These are phyloP conservation scores for Onygenales sp. DNA, from an alignment of 2,329 filamentous ascomycete species.

Conservation along the genomic window DNA sequence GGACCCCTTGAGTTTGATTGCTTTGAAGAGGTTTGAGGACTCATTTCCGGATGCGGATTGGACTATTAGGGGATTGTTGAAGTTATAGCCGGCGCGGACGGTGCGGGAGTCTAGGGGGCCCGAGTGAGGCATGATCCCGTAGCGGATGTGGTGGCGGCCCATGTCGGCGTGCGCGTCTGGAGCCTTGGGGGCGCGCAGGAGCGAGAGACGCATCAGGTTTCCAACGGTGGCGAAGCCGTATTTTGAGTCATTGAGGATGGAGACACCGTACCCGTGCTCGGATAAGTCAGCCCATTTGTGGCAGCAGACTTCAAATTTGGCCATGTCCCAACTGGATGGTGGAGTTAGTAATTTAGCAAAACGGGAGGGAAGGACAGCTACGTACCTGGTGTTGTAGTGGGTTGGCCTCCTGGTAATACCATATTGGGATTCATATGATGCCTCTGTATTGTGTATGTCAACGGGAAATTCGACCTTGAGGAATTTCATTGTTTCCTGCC, in stretches of 20 bases:
- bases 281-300: conserved; percentile 90
- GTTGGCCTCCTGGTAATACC: conserved; percentile 82
- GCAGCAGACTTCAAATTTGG: conserved; percentile 93
- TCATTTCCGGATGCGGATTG: conserved; percentile 29
- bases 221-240: conserved; percentile 90
- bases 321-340: conserved; percentile 71
- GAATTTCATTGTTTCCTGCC: conserved; percentile 95
- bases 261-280: conserved; percentile 80
- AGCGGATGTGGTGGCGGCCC: conserved; percentile 78
- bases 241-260: conserved; percentile 89
- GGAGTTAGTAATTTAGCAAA: conserved; percentile 15
- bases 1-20: conserved; percentile 59
- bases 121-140: conserved; percentile 79
- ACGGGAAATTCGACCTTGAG: conserved; percentile 98
- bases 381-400: conserved; percentile 85
- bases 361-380: conserved; percentile 1
- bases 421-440: conserved; percentile 90
- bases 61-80: conserved; percentile 71
- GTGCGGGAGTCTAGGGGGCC: conserved; percentile 64
- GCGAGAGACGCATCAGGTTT: conserved; percentile 77
- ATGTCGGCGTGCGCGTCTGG: conserved; percentile 92
- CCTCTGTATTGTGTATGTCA: conserved; percentile 80
- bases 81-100: conserved; percentile 74
- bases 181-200: conserved; percentile 81
- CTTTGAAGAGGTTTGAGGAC: conserved; percentile 28